Conservation (phyloP, 148 eudicot species). For the Polygonum maritimum region DNA sequence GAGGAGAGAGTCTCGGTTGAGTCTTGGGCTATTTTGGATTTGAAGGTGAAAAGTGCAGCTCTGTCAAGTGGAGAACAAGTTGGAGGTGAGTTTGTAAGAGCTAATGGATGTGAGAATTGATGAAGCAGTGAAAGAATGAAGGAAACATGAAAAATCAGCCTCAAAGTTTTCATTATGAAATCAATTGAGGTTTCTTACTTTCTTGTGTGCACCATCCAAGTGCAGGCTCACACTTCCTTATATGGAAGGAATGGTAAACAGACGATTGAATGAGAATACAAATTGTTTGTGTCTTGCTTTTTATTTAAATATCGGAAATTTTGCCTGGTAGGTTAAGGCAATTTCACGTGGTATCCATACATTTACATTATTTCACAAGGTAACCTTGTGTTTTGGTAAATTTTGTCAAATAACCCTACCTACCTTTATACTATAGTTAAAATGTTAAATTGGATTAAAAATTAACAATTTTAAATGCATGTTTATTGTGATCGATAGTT, state of each 20-base stretch:
- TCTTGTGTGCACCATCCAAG: background rate
- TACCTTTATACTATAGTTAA: too few species aligned
- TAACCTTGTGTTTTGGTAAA: too few species aligned
- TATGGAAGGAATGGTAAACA: background rate
- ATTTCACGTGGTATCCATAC: too few species aligned
- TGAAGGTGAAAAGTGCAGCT: conserved; percentile 61
- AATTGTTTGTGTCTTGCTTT: too few species aligned
- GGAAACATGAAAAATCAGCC: background rate
- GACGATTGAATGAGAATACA: background rate
- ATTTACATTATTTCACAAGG: too few species aligned
- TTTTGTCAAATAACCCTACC: too few species aligned
- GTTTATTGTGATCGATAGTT: too few species aligned
- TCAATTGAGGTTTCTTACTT: background rate
- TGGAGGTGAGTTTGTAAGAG: background rate
- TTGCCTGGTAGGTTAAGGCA: too few species aligned
- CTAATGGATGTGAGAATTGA: background rate
- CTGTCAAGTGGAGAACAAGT: conserved; percentile 48
- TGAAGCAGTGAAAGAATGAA: background rate
- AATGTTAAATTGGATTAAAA: too few species aligned
- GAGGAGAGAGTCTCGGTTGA: conserved; percentile 53
- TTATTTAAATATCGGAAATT: too few species aligned
- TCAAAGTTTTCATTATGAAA: background rate
- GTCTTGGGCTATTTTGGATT: conserved; percentile 44
- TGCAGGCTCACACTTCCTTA: background rate
- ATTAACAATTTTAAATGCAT: too few species aligned